Conservation (phyloP, 2,329 filamentous ascomycete genomes). For the Myriangium duriaei region DNA sequence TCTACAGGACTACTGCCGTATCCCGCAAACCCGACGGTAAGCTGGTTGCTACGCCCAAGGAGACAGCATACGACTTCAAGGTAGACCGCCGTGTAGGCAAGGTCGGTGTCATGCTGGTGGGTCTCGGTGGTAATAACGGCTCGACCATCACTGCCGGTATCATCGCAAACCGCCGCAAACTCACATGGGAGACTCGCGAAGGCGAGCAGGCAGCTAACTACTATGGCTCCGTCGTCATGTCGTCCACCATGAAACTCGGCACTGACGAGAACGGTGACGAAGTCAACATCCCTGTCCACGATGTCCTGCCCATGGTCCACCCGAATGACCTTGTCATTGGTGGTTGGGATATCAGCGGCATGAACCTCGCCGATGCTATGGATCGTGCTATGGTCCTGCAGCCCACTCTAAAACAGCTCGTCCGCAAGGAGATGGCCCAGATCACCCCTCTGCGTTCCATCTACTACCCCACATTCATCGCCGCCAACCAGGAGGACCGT, state of each 20-base stretch:
- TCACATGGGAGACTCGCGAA: conserved; percentile 90
- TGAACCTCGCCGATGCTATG: conserved; percentile 87
- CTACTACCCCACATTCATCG: conserved; percentile 99
- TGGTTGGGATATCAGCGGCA: conserved; percentile 90
- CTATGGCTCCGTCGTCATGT: conserved; percentile 96
- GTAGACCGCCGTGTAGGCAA: conserved; percentile 87
- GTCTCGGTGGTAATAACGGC: conserved; percentile 96
- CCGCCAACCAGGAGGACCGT: conserved; percentile 92
- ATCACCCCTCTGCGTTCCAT: conserved; percentile 87
- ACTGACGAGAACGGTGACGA: conserved; percentile 75
- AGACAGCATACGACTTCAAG: conserved; percentile 94
- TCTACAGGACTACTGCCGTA: conserved; percentile 87
- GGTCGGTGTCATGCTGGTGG: conserved; percentile 93
- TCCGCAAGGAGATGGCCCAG: conserved; percentile 83
- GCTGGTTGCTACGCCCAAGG: conserved; percentile 71
- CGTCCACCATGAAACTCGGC: conserved; percentile 92
- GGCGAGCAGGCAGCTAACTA: conserved; percentile 80
- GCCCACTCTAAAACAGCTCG: conserved; percentile 78
- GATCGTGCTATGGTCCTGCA: conserved; percentile 91
- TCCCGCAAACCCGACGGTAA: conserved; percentile 58
- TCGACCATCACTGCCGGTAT: conserved; percentile 95
- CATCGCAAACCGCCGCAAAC: conserved; percentile 77
- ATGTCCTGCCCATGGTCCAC: conserved; percentile 91
- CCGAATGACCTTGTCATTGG: conserved; percentile 91
- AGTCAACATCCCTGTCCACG: conserved; percentile 91